A percentile compares a stretch with the other conserved stretches of the same genome.
These are phyloP conservation scores for Phytophthora quininea DNA, from an alignment of 352 stramenopile genomes.

Conservation along the genomic window DNA sequence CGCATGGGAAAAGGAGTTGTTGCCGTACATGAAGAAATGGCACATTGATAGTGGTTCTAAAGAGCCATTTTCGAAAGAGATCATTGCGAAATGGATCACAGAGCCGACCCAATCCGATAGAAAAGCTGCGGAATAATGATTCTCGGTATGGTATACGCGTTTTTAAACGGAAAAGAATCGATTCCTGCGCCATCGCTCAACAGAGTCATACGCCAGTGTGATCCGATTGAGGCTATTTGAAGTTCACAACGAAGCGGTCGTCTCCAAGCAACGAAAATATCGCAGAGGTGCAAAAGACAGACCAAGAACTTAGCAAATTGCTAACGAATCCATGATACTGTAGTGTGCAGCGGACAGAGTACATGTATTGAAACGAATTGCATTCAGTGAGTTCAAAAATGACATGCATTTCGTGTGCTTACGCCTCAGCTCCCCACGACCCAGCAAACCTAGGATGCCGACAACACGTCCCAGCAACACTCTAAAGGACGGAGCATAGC, in stretches of 20 bases:
- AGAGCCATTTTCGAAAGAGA: not conserved
- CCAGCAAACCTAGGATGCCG: not conserved
- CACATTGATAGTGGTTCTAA: not conserved
- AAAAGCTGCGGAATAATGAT: slow-evolving; percentile 6
- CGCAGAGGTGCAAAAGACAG: slow-evolving; percentile 1
- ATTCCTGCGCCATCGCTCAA: slow-evolving; percentile 3
- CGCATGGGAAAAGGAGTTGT: not conserved
- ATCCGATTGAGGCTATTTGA: not conserved
- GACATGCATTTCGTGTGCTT: not conserved
- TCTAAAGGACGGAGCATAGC: not conserved
- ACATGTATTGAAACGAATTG: too few relatives aligned
- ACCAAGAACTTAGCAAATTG: slow-evolving; percentile 1
- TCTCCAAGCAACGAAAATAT: not conserved
- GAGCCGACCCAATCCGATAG: not conserved
- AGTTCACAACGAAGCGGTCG: slow-evolving; percentile 3
- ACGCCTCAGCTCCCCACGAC: not conserved
- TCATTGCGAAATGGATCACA: not conserved
- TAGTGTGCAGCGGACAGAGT: too few relatives aligned
- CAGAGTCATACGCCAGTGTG: not conserved
- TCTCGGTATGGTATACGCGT: not conserved
- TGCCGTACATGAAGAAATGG: not conserved
- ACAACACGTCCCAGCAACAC: not conserved
- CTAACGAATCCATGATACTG: not conserved
- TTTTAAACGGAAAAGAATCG: not conserved
- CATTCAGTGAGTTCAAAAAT: too few relatives aligned